Conservation (phyloP, 2,329 filamentous ascomycete species). For the Aspergillus sp. region DNA sequence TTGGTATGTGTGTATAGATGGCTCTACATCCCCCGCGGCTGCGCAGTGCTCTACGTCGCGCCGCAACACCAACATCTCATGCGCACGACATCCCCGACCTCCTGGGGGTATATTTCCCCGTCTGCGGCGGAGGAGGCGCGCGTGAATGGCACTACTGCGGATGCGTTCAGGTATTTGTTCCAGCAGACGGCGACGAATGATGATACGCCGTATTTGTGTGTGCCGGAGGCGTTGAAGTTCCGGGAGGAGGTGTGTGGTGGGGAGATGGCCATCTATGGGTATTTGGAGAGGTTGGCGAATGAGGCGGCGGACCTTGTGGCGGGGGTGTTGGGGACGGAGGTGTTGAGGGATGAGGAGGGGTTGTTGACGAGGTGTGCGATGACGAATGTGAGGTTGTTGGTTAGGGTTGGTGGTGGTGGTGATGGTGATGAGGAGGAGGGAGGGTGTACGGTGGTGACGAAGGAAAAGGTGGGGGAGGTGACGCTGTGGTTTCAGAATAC, state of each 20-base stretch:
- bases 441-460: constrained; percentile 31
- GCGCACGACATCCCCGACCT: constrained; percentile 73
- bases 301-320: constrained; percentile 65
- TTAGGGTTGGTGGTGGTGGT: constrained; percentile 44
- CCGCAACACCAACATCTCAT: constrained; percentile 73
- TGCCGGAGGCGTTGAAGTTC: constrained; percentile 72
- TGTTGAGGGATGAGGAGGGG: constrained; percentile 59
- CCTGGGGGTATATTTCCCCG: constrained; percentile 69
- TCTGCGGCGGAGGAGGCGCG: constrained; percentile 43
- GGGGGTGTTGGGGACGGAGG: constrained; percentile 64
- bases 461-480: constrained; percentile 45
- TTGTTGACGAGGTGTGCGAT: constrained; percentile 66
- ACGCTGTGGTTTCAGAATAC: constrained; percentile 60
- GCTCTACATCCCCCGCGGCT: constrained; percentile 78
- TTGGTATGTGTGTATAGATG: constrained; percentile 53
- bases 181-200: constrained; percentile 77
- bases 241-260: constrained; percentile 69
- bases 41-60: constrained; percentile 79
- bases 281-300: constrained; percentile 64
- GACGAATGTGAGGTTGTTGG: constrained; percentile 72
- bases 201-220: constrained; percentile 68
- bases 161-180: constrained; percentile 67
- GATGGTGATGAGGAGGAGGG: neutral
- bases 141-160: constrained; percentile 50
- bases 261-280: constrained; percentile 67